Evolutionary conservation across 148 eudicot species (phyloP).

Genomic region (Rhododendron griersonianum): DNA sequence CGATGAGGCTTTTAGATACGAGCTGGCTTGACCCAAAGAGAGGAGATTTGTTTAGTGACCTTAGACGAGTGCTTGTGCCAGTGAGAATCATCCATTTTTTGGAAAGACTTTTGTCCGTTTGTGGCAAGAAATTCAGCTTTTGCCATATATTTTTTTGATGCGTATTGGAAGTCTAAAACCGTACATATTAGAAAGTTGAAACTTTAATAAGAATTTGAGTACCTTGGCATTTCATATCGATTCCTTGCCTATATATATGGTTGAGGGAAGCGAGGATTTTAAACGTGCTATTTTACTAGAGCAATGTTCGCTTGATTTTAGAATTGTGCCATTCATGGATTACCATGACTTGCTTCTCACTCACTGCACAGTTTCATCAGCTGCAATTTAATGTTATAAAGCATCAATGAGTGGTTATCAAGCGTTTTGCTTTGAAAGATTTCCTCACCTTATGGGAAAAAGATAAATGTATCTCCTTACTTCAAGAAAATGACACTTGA

Average conservation of each 20-base stretch:
- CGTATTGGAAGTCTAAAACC: background rate
- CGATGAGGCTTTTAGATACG: background rate
- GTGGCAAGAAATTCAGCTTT: background rate
- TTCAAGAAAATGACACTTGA: background rate
- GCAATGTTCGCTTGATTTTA: background rate
- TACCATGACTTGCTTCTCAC: constrained; percentile 2
- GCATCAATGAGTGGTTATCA: background rate
- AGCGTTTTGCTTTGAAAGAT: background rate
- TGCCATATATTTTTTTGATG: background rate
- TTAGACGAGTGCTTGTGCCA: background rate
- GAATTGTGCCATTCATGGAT: background rate
- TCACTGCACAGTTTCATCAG: background rate
- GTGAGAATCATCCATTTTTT: background rate
- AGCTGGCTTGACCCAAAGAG: background rate
- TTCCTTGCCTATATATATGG: background rate
- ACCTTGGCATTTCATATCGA: background rate
- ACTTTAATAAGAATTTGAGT: background rate
- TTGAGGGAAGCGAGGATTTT: background rate
- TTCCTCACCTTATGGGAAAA: background rate
- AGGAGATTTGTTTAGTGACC: background rate
- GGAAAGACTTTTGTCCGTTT: background rate
- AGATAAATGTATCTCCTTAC: background rate
- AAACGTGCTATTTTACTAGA: background rate
- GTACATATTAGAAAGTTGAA: background rate
- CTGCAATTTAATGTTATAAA: background rate